Evolutionary conservation across 2,329 filamentous ascomycete species (phyloP).

Genomic region (Neophaeococcomyces aloes): DNA sequence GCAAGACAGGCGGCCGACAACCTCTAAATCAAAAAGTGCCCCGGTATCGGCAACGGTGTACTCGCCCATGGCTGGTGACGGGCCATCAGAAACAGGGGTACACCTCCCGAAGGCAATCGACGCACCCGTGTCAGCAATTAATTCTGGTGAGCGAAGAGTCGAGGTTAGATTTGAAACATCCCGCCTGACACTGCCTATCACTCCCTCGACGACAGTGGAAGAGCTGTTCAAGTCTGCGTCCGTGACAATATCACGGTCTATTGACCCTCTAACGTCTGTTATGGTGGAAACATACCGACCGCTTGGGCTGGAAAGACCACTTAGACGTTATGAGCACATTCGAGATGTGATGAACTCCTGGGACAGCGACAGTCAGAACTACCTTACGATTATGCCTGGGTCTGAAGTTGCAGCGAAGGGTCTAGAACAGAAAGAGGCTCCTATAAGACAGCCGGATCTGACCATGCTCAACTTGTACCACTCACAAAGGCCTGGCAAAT

Average conservation of each 20-base stretch:
- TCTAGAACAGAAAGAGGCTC: constrained; percentile 56
- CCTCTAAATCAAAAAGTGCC: neutral
- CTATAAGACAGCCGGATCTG: constrained; percentile 52
- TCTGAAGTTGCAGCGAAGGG: constrained; percentile 27
- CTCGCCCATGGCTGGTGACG: constrained; percentile 1
- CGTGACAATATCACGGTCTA: constrained; percentile 50
- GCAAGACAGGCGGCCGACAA: neutral
- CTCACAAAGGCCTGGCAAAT: constrained; percentile 71
- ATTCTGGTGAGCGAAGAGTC: constrained; percentile 65
- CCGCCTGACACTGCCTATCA: constrained; percentile 61
- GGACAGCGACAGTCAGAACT: constrained; percentile 71
- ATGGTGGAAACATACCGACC: constrained; percentile 65
- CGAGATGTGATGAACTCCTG: constrained; percentile 87
- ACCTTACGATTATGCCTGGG: constrained; percentile 55
- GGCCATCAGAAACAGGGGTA: neutral
- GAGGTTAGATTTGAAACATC: constrained; percentile 61
- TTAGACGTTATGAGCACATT: constrained; percentile 77
- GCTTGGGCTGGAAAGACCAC: constrained; percentile 67
- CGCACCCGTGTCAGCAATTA: constrained; percentile 69
- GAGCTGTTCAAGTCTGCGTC: constrained; percentile 63
- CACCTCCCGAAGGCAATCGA: constrained; percentile 38
- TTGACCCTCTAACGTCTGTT: constrained; percentile 57
- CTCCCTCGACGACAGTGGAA: constrained; percentile 59
- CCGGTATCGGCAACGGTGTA: neutral
- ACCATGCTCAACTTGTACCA: constrained; percentile 65